Conservation (phyloP, 192 early-diverging fungal species). For the Irineochytrium annulatum region DNA sequence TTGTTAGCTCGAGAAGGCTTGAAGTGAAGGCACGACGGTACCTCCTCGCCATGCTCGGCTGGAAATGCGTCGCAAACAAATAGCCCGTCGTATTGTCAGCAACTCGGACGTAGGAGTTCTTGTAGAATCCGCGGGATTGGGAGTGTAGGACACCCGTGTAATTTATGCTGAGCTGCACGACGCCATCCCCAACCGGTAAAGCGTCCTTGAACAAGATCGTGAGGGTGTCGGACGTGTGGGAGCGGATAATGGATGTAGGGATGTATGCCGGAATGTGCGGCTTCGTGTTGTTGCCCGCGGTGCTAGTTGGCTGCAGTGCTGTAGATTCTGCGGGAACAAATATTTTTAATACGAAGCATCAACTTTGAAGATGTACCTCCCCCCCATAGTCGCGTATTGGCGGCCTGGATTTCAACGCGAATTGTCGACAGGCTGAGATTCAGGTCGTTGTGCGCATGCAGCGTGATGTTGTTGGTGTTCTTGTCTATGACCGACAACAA, state of each 20-base stretch:
- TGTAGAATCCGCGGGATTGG: conserved; percentile 9
- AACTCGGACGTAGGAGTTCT: neutral
- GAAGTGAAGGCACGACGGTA: too few relatives aligned
- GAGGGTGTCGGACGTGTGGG: neutral
- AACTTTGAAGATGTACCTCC: neutral
- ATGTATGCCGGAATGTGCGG: neutral
- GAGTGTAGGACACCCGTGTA: conserved; percentile 14
- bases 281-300: neutral
- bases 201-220: neutral
- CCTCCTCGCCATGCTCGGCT: conserved; percentile 34
- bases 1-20: too few relatives aligned
- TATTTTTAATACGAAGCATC: neutral
- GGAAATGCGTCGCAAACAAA: conserved; percentile 44
- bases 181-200: neutral
- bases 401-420: neutral
- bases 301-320: neutral
- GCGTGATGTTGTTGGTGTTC: neutral
- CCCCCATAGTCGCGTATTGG: neutral
- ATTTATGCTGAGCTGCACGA: conserved; percentile 2
- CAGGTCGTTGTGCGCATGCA: neutral
- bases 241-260: neutral
- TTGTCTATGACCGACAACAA: neutral
- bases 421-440: neutral
- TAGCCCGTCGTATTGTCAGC: neutral
- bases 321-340: neutral